Base-by-base conservation (phyloP, 192 early-diverging fungal genomes). In the Coemansia sp. region DNA sequence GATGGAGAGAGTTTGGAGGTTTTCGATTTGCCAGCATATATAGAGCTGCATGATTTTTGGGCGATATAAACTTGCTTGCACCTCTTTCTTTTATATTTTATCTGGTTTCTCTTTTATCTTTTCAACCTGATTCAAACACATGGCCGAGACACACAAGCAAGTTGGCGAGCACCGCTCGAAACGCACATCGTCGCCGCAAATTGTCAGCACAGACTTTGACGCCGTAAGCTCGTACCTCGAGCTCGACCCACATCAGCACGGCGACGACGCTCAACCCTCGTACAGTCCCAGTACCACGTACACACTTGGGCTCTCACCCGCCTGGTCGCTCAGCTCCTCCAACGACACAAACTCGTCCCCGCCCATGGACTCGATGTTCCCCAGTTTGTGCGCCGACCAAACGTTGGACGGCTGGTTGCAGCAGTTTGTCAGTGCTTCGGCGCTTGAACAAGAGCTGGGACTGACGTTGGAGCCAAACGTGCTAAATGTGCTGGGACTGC, bases 381-480 rank as follows among this genome's bases (percentile, higher is more conserved):
- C 32, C 32, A 35, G 6, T 5, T 15, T 53, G 10, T 4, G 25
- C 15, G 9, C 64, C 17, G 76, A 64, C 52, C 71, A 71, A 5
- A 47, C 58, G 23, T 45, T 79, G 14, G 68, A 74, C 39, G 77
- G 72, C 23, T 79, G 77, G 77, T 64, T 79, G 68, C 72, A 79
- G 65, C 77, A 79, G 68, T 74, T 70, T 41, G 77, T 79, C 10
- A 74, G 72, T 41, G 59, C 68, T 2, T 67, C 70, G 0, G 76
- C 67, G 0, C 56, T 79, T 15, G 71, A 35, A 35, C 32, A 35
- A 8, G 5, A 6, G 32, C 7, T 55, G n/a, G 47, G 62, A 22
- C 45, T 17, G 43, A 12, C n/a, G 2, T 59, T 51, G 14, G 43
- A 32, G 2, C 21, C 71, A 3, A 54, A 73, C 54, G 61, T 70